Evolutionary conservation across 1,139 yeast genomes (phyloP).

Genomic region (Blastobotrys niveus): DNA sequence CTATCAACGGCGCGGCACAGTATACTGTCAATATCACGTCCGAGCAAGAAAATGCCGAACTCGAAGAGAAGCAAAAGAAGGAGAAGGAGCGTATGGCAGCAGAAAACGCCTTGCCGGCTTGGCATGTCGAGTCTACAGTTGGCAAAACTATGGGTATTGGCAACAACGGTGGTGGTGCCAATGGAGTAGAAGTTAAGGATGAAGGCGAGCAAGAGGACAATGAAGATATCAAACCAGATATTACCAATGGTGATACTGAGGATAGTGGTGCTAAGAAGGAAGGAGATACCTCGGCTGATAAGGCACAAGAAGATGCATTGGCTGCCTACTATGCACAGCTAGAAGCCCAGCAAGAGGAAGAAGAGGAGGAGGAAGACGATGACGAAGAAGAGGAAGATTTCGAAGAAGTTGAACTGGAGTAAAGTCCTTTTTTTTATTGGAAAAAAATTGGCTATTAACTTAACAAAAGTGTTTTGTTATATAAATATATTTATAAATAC

Average conservation of each 20-base stretch:
- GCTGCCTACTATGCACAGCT: conserved; percentile 74
- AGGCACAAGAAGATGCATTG: conserved; percentile 58
- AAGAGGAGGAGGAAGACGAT: conserved; percentile 40
- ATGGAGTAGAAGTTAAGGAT: conserved; percentile 6
- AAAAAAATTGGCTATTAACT: not conserved
- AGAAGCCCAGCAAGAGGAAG: conserved; percentile 57
- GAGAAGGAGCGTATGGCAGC: conserved; percentile 57
- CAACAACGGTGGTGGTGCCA: no score
- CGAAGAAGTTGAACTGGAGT: conserved; percentile 12
- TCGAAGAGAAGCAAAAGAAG: conserved; percentile 52
- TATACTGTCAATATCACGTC: conserved; percentile 89
- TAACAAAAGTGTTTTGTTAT: not conserved
- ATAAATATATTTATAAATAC: not conserved
- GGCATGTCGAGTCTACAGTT: conserved; percentile 91
- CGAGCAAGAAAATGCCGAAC: conserved; percentile 68
- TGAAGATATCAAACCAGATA: conserved; percentile 27
- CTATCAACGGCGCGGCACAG: conserved; percentile 44
- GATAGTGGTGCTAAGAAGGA: conserved; percentile 29
- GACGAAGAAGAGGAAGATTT: conserved; percentile 36
- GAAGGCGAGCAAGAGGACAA: conserved; percentile 32
- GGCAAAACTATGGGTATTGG: conserved; percentile 47
- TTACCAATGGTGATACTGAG: conserved; percentile 18
- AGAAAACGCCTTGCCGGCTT: conserved; percentile 92
- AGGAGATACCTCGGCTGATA: conserved; percentile 23
- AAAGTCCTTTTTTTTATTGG: not conserved